Evolutionary conservation across 768 basidiomycete species (phyloP).

Genomic region (Leccinum truebloodii): DNA sequence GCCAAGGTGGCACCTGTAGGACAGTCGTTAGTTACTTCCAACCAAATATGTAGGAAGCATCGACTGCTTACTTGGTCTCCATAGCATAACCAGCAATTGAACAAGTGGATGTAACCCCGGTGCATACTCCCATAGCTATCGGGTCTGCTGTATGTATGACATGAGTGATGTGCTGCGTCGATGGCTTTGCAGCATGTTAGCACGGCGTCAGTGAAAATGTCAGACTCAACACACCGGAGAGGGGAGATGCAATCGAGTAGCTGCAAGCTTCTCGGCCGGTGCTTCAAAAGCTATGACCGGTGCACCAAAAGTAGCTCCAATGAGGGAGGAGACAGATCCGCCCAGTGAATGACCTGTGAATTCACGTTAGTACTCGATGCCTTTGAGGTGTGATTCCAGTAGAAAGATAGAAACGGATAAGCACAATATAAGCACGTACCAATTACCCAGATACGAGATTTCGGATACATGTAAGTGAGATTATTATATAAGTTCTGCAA

Average conservation of each 20-base stretch:
- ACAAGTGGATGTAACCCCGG: slow-evolving; percentile 74
- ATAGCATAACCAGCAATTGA: slow-evolving; percentile 84
- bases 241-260: slow-evolving; percentile 82
- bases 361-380: background rate
- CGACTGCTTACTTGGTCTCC: slow-evolving; percentile 54
- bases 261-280: slow-evolving; percentile 70
- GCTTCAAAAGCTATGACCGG: slow-evolving; percentile 92
- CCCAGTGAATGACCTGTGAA: slow-evolving; percentile 73
- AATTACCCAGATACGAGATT: slow-evolving; percentile 86
- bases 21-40: background rate
- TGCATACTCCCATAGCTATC: slow-evolving; percentile 84
- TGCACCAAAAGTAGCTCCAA: slow-evolving; percentile 89
- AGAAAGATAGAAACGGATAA: background rate
- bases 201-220: background rate
- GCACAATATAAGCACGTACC: slow-evolving; percentile 46
- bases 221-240: slow-evolving; percentile 60
- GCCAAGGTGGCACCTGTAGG: slow-evolving; percentile 80
- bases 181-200: slow-evolving; percentile 47
- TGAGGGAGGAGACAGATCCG: slow-evolving; percentile 78
- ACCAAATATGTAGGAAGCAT: background rate
- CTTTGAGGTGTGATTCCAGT: background rate
- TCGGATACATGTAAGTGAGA: slow-evolving; percentile 86
- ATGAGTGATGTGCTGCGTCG: slow-evolving; percentile 76
- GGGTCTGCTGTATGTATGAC: slow-evolving; percentile 95
- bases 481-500: slow-evolving; percentile 89